Percentiles rank a stretch among this genome's conserved stretches.
These are phyloP conservation scores for Bipolaris bicolor DNA, from an alignment of 2,329 filamentous ascomycete genomes.

Conservation along the genomic window DNA sequence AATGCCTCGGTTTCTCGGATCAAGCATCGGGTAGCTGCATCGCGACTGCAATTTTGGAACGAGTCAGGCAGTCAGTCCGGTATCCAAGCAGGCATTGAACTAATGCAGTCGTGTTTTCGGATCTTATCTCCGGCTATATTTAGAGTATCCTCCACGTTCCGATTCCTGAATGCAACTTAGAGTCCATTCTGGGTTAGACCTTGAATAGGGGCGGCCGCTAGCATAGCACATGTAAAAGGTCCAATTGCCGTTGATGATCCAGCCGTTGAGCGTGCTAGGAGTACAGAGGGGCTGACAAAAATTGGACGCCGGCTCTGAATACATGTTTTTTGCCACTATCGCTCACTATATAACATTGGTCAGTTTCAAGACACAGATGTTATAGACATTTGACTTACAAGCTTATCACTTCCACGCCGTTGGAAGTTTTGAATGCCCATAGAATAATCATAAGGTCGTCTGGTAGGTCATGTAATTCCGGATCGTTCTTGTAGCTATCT, in stretches of 20 bases:
- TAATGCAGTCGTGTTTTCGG: background rate
- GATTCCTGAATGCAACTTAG: too few species aligned
- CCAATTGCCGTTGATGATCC: too few species aligned
- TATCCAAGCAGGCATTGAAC: background rate
- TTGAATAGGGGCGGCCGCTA: too few species aligned
- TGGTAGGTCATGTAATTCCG: constrained; percentile 19
- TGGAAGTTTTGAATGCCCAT: constrained; percentile 28
- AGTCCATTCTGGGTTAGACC: too few species aligned
- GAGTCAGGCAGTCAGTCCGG: background rate
- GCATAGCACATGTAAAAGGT: too few species aligned
- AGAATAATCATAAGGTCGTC: constrained; percentile 24
- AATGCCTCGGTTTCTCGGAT: background rate
- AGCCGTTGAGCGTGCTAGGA: too few species aligned
- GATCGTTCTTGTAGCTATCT: constrained; percentile 22
- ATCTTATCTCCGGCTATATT: too few species aligned
- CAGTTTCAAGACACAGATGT: background rate
- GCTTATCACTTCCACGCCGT: constrained; percentile 7
- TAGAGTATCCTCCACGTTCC: too few species aligned
- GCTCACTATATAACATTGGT: background rate
- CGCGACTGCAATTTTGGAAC: background rate
- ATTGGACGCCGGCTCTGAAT: too few species aligned
- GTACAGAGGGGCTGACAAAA: too few species aligned
- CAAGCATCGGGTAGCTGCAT: too few species aligned
- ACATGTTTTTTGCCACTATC: too few species aligned
- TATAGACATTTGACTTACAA: background rate